Conservation (phyloP, 2,329 filamentous ascomycete species). For the Xylariales sp. region DNA sequence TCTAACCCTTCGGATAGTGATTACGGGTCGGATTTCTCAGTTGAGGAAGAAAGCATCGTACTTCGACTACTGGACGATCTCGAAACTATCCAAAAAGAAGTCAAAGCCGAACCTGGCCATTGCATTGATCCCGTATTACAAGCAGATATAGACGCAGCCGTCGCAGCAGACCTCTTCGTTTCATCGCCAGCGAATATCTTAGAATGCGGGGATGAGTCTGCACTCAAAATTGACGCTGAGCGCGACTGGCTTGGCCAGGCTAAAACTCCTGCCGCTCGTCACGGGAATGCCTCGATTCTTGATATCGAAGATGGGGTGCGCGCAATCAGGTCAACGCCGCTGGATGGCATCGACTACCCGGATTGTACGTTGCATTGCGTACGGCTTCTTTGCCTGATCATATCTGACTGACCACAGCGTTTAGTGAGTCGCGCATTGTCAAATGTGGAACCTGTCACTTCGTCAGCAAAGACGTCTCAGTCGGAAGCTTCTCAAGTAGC, state of each 20-base stretch:
- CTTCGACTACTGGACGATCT: constrained; percentile 20
- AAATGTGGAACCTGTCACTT: constrained; percentile 14
- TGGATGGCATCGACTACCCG: constrained; percentile 39
- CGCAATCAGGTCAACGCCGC: constrained; percentile 8
- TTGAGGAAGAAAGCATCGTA: constrained; percentile 25
- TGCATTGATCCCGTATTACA: background rate
- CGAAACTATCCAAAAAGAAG: background rate
- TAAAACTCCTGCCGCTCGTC: constrained; percentile 5
- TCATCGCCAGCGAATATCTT: background rate
- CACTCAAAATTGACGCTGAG: background rate
- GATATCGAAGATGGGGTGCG: background rate
- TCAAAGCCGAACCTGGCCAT: background rate
- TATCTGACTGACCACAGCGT: constrained; percentile 61
- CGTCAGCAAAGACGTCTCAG: constrained; percentile 12
- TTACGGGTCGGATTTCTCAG: constrained; percentile 29
- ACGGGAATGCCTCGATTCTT: background rate
- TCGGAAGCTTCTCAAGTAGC: background rate
- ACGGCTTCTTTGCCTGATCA: constrained; percentile 11
- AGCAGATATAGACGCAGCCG: background rate
- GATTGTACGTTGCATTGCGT: constrained; percentile 41
- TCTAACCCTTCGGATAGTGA: constrained; percentile 20
- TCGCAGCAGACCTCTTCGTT: background rate
- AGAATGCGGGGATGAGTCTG: constrained; percentile 4
- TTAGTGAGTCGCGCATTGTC: constrained; percentile 51
- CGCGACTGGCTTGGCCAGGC: constrained; percentile 3